These are phyloP conservation scores for Plasmodium cynomolgi DNA, from an alignment of 169 alveolate species.

Conservation along the genomic window DNA sequence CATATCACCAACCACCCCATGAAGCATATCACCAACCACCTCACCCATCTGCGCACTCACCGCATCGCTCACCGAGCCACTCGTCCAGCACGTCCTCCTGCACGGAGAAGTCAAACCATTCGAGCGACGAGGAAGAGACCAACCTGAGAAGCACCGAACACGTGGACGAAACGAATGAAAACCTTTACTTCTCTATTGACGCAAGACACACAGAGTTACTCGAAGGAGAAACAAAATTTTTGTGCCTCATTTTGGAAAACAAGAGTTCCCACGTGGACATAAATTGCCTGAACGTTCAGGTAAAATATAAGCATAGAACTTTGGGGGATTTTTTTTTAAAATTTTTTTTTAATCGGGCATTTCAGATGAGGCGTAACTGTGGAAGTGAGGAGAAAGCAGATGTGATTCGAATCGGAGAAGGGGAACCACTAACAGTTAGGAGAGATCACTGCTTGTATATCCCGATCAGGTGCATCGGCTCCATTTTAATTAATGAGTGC, in stretches of 20 bases:
- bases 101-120: not conserved
- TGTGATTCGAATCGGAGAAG: not conserved
- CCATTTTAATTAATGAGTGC: constrained; percentile 52
- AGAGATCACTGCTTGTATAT: constrained; percentile 37
- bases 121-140: not conserved
- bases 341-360: constrained; percentile 42
- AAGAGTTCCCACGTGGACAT: constrained; percentile 24
- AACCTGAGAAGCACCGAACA: not conserved
- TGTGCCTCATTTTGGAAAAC: constrained; percentile 53
- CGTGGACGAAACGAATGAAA: constrained; percentile 9
- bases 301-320: constrained; percentile 5
- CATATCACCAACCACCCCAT: not conserved
- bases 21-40: not conserved
- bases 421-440: not conserved
- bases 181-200: constrained; percentile 39
- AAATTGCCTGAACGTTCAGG: constrained; percentile 30
- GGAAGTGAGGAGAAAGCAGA: not conserved
- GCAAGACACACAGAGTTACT: constrained; percentile 55
- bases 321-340: constrained; percentile 37
- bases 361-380: constrained; percentile 17
- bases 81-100: not conserved
- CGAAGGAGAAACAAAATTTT: constrained; percentile 72
- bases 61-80: not conserved
- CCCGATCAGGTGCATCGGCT: constrained; percentile 61
- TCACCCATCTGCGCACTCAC: not conserved